These are phyloP conservation scores for Macaranga tanarius DNA, from an alignment of 441 rosid genomes.

Conservation along the genomic window DNA sequence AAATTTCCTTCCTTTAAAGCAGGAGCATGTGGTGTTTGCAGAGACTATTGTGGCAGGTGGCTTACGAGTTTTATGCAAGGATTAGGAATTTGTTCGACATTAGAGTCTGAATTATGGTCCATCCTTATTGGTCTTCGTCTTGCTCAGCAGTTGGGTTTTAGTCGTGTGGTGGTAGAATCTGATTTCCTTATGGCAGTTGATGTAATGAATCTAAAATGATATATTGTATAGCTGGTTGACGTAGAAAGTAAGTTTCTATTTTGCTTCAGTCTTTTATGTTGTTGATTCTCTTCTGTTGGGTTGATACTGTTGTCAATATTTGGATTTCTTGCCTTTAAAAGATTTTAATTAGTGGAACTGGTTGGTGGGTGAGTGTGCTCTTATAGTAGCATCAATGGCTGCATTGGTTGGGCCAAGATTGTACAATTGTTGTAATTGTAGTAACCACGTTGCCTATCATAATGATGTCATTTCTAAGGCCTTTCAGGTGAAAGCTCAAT, in stretches of 20 bases:
- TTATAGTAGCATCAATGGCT: conserved; percentile 36
- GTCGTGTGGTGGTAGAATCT: no score
- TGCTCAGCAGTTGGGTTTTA: no score
- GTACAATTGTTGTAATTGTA: conserved; percentile 73
- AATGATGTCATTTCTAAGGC: conserved; percentile 69
- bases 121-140: no score
- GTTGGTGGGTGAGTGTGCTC: conserved; percentile 21
- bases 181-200: no score
- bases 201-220: conserved; percentile 20
- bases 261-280: background rate
- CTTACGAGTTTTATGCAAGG: no score
- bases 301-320: conserved; percentile 13
- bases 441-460: conserved; percentile 65
- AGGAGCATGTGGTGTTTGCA: no score
- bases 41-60: no score
- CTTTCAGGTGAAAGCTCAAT: conserved; percentile 51
- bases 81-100: no score
- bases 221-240: conserved; percentile 12
- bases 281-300: conserved; percentile 3
- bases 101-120: no score
- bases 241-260: conserved; percentile 24
- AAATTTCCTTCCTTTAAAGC: no score
- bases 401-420: conserved; percentile 57
- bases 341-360: conserved; percentile 19
- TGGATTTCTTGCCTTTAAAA: conserved; percentile 13